Evolutionary conservation across 2,329 filamentous ascomycete species (phyloP).

Genomic region (Epichloe typhina): DNA sequence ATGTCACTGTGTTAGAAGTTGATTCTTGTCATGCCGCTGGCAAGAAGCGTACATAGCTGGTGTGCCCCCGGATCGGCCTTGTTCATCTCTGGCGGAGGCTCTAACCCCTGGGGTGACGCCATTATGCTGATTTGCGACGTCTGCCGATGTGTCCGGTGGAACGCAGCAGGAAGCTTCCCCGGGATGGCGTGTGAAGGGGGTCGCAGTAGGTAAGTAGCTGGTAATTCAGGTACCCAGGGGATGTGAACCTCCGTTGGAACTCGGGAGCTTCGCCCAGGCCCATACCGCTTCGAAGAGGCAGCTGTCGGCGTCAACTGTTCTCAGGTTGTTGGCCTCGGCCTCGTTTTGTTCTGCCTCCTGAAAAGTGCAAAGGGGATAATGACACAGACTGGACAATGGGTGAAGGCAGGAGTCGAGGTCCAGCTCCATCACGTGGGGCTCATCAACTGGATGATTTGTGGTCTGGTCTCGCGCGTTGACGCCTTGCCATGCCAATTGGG

Average conservation of each 20-base stretch:
- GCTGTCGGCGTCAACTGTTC: neutral
- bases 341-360: too few relatives aligned
- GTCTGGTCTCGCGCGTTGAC: neutral
- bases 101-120: conserved; percentile 18
- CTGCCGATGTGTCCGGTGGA: neutral
- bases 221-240: neutral
- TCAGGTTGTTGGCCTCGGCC: neutral
- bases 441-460: neutral
- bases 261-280: neutral
- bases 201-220: too few relatives aligned
- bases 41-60: conserved; percentile 35
- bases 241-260: neutral
- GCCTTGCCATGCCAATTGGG: too few relatives aligned
- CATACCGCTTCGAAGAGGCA: neutral
- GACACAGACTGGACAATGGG: neutral
- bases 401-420: neutral
- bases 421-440: conserved; percentile 7
- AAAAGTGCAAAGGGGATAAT: too few relatives aligned
- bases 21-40: neutral
- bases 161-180: neutral
- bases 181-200: neutral
- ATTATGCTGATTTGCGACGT: conserved; percentile 10
- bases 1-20: conserved; percentile 13
- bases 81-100: conserved; percentile 19
- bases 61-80: conserved; percentile 44